Conservation (phyloP, 2,329 filamentous ascomycete genomes). For the Aspergillus pseudonomiae region DNA sequence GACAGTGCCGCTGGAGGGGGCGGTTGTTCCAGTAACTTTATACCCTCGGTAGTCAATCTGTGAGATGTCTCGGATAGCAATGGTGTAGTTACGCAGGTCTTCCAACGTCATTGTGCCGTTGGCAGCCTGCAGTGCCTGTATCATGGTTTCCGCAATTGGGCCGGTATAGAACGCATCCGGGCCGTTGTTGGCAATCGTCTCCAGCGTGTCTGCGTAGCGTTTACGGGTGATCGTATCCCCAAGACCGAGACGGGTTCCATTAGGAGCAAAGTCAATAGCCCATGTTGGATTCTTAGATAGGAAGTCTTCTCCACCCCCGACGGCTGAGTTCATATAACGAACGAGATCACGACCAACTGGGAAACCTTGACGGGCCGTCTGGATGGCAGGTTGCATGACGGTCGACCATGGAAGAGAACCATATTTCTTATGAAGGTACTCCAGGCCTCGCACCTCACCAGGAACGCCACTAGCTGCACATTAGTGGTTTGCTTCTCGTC, state of each 20-base stretch:
- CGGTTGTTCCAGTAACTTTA: conserved; percentile 65
- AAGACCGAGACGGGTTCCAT: conserved; percentile 70
- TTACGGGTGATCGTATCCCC: conserved; percentile 80
- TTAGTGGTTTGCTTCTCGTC: neutral
- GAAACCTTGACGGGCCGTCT: conserved; percentile 75
- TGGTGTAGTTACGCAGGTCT: conserved; percentile 74
- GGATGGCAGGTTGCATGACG: conserved; percentile 73
- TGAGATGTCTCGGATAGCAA: conserved; percentile 65
- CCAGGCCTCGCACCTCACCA: conserved; percentile 71
- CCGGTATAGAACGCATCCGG: conserved; percentile 75
- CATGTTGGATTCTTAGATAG: conserved; percentile 74
- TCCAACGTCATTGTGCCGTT: conserved; percentile 86
- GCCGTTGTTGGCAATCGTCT: conserved; percentile 74
- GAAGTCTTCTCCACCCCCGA: conserved; percentile 61
- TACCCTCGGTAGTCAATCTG: conserved; percentile 70
- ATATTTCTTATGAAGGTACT: conserved; percentile 70
- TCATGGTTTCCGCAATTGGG: conserved; percentile 71
- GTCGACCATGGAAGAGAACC: conserved; percentile 68
- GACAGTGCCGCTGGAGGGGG: conserved; percentile 78
- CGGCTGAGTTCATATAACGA: conserved; percentile 67
- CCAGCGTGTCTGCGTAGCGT: conserved; percentile 78
- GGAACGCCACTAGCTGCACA: conserved; percentile 53
- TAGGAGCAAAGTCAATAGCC: conserved; percentile 86
- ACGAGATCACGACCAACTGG: conserved; percentile 72
- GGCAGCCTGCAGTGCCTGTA: conserved; percentile 65